Evolutionary conservation across 2,329 filamentous ascomycete genomes (phyloP), one percentile per base, ranked within the genome.

Genomic region (Claviceps fusiformis): DNA sequence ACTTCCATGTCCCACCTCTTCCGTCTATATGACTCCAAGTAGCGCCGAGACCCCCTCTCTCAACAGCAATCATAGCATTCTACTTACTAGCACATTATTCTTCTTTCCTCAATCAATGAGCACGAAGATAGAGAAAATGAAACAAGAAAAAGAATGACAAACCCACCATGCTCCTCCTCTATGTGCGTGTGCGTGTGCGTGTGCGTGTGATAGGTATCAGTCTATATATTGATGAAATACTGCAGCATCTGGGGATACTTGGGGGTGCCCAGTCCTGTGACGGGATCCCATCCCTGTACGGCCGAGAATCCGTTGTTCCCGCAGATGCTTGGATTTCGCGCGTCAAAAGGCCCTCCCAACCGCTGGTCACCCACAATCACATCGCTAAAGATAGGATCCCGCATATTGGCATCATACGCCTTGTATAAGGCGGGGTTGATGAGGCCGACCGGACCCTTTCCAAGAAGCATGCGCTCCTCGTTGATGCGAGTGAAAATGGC

Each of bases 191-290:
- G 24, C 24, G 24, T 24, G 24, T 24, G 24, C 3, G 24, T 24
- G 24, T 24, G 24, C 3, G 24, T 3, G 24, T 24, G 24, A 24
- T 24, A 24, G 24, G 24, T 2, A 24, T 24, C 24, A 24, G 3
- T 24, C 24, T 24, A 56, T 24, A 57, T 19, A 3, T 33, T 35
- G 11, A 55, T 13, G 3, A 77, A 77, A 5, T 77, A 78, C 58
- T 75, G 69, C n/a, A 81, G 19, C 53, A 59, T 41, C 3, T 53
- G 54, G 1, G 56, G 58, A 49, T 58, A 62, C 15, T 56, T 59
- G 3, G 60, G 60, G 7, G 59, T 61, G 17, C 60, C 60, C 41
- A 60, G 49, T 7, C 60, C 60, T 8, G 60, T 55, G 3, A 61
- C 60, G 3, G 60, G 59, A 43, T 62, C 60, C 58, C 59, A 62